Conservation (phyloP, 257 asterid species). For the Thymus quinquecostatus region DNA sequence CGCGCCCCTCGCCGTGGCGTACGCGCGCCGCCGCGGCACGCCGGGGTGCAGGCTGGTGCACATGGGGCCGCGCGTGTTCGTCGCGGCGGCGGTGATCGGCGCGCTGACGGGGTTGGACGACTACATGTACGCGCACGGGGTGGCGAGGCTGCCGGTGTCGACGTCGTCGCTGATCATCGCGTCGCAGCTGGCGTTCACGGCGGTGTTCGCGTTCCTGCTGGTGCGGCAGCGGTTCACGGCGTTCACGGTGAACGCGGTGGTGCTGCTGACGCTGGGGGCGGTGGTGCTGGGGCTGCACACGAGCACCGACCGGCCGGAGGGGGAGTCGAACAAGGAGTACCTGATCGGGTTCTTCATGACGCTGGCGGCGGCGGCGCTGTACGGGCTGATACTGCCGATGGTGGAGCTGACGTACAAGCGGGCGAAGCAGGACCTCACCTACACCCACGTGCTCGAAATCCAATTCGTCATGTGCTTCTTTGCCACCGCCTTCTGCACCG, state of each 20-base stretch:
- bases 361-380: slow-evolving; percentile 49
- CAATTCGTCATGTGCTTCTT: slow-evolving; percentile 41
- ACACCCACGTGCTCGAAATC: slow-evolving; percentile 36
- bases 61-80: slow-evolving; percentile 34
- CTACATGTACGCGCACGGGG: slow-evolving; percentile 33
- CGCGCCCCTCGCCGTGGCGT: slow-evolving; percentile 31
- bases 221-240: slow-evolving; percentile 26
- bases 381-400: slow-evolving; percentile 46
- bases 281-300: slow-evolving; percentile 37
- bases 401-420: slow-evolving; percentile 41
- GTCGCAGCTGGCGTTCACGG: slow-evolving; percentile 30
- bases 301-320: slow-evolving; percentile 32
- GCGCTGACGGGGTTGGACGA: slow-evolving; percentile 46
- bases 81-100: slow-evolving; percentile 39
- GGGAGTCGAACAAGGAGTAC: slow-evolving; percentile 27
- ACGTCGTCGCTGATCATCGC: slow-evolving; percentile 27
- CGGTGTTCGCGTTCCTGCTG: slow-evolving; percentile 12
- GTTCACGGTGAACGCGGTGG: slow-evolving; percentile 27
- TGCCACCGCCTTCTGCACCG: slow-evolving; percentile 38
- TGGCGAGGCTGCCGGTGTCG: slow-evolving; percentile 17
- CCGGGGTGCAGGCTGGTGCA: slow-evolving; percentile 3
- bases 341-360: slow-evolving; percentile 38
- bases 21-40: slow-evolving; percentile 34
- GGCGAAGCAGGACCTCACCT: slow-evolving; percentile 32
- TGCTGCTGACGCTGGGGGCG: slow-evolving; percentile 37